phyloP scores from a whole-genome alignment of 495 filamentous ascomycete species.

The Gamarada debralockiae region DNA sequence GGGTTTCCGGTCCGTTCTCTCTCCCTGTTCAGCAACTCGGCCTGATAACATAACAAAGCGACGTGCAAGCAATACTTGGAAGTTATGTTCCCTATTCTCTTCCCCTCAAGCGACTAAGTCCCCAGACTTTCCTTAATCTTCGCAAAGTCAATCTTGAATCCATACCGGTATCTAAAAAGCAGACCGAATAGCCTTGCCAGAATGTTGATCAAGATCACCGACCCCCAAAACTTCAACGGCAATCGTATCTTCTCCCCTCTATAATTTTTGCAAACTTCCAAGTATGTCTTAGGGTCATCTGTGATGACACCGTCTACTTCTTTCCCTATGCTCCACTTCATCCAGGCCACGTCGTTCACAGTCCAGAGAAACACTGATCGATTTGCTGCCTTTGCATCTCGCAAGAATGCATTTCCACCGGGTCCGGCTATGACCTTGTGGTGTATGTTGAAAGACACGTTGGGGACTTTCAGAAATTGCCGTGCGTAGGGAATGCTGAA shows the following conservation, averaged over 20 bases:
- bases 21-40: too few relatives aligned
- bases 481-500: slow-evolving; percentile 64
- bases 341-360: slow-evolving; percentile 68
- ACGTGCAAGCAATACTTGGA: too few relatives aligned
- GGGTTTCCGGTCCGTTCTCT: too few relatives aligned
- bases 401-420: slow-evolving; percentile 57
- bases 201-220: slow-evolving; percentile 10
- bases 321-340: slow-evolving; percentile 62
- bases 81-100: not conserved
- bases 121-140: slow-evolving; percentile 3
- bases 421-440: slow-evolving; percentile 62
- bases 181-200: slow-evolving; percentile 15
- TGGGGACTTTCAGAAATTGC: slow-evolving; percentile 58
- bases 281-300: slow-evolving; percentile 49
- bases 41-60: too few relatives aligned
- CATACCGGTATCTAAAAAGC: slow-evolving; percentile 12
- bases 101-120: not conserved
- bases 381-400: slow-evolving; percentile 46
- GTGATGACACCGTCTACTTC: slow-evolving; percentile 51
- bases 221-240: not conserved
- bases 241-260: slow-evolving; percentile 16
- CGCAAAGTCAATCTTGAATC: slow-evolving; percentile 2
- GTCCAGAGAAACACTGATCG: slow-evolving; percentile 77
- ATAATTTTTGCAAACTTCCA: slow-evolving; percentile 36
- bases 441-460: slow-evolving; percentile 72